phyloP scores from a whole-genome alignment of 192 early-diverging fungal species.

The Backusella morwellensis region DNA sequence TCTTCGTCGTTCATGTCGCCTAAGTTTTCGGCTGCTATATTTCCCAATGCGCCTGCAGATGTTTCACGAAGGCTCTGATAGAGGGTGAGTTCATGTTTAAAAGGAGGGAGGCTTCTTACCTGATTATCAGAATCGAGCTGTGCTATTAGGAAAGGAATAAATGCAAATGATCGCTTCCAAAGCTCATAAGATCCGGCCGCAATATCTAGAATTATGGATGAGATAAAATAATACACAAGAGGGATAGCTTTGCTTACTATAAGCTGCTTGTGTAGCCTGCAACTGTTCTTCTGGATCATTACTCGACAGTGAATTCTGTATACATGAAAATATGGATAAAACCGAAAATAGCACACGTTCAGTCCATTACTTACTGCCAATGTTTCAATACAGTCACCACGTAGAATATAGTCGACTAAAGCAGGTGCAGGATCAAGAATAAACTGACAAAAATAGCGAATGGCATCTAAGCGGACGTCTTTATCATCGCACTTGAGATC shows the following conservation, averaged over 20 bases:
- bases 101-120: neutral
- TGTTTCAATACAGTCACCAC: constrained; percentile 27
- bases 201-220: constrained; percentile 20
- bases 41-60: constrained; percentile 91
- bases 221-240: neutral
- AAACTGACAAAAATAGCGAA: constrained; percentile 20
- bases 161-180: constrained; percentile 22
- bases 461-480: constrained; percentile 23
- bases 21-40: constrained; percentile 72
- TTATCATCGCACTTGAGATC: constrained; percentile 22
- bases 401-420: constrained; percentile 15
- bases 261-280: constrained; percentile 20
- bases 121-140: constrained; percentile 22
- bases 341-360: neutral
- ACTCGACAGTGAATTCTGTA: constrained; percentile 16
- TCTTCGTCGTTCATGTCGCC: constrained; percentile 50
- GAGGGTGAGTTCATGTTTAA: neutral
- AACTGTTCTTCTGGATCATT: constrained; percentile 19
- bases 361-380: constrained; percentile 1
- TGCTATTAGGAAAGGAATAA: constrained; percentile 29
- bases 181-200: constrained; percentile 34
- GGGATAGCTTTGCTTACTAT: constrained; percentile 27
- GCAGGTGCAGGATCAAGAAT: constrained; percentile 31
- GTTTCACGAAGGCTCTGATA: constrained; percentile 35
- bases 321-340: neutral